Conservation (phyloP, 2,329 filamentous ascomycete species). For the Penicillium sp. region DNA sequence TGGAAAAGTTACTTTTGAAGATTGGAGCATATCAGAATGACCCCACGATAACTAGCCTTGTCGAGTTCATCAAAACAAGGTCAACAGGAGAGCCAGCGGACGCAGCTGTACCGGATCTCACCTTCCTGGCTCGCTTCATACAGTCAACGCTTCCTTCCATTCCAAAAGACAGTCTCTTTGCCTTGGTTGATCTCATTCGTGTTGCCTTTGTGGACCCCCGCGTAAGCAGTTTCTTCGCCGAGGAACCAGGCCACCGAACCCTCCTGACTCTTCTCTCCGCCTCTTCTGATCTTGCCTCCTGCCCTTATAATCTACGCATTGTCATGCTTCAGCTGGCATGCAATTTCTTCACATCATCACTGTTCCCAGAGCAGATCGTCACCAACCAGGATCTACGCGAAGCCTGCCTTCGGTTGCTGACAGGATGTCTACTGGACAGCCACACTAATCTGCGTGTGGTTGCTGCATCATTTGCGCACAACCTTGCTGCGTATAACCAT, state of each 20-base stretch:
- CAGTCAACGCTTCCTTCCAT: slow-evolving; percentile 53
- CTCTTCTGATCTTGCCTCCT: slow-evolving; percentile 54
- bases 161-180: slow-evolving; percentile 66
- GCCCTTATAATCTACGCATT: slow-evolving; percentile 77
- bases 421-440: slow-evolving; percentile 73
- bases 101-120: slow-evolving; percentile 67
- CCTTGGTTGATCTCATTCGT: slow-evolving; percentile 79
- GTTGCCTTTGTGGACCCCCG: slow-evolving; percentile 72
- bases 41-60: slow-evolving; percentile 60
- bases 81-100: slow-evolving; percentile 58
- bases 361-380: slow-evolving; percentile 65
- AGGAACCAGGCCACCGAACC: slow-evolving; percentile 65
- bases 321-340: slow-evolving; percentile 79
- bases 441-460: slow-evolving; percentile 74
- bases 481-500: slow-evolving; percentile 69
- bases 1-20: slow-evolving; percentile 77
- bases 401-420: slow-evolving; percentile 65
- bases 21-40: slow-evolving; percentile 63
- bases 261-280: slow-evolving; percentile 53
- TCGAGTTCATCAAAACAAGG: slow-evolving; percentile 66
- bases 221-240: slow-evolving; percentile 76
- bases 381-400: slow-evolving; percentile 49
- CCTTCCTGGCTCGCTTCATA: slow-evolving; percentile 61
- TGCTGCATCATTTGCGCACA: slow-evolving; percentile 78
- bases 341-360: slow-evolving; percentile 74